A percentile compares a stretch with the other conserved stretches of the same genome.
phyloP scores from a whole-genome alignment of 1,139 yeast genomes.

The Geotrichum restrictum region DNA sequence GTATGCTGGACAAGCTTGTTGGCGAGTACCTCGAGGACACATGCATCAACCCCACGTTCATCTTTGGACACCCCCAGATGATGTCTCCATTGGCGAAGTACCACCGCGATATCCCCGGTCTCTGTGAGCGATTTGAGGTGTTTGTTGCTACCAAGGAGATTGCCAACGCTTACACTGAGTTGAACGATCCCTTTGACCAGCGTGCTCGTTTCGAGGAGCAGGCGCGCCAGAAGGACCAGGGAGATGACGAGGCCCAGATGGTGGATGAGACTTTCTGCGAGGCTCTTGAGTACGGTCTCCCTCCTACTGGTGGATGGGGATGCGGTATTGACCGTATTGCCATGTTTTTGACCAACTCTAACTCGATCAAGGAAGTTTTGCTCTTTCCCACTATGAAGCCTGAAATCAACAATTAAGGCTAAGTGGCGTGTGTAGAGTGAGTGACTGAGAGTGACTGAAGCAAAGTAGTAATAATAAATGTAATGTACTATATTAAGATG shows the following conservation, averaged over 20 bases:
- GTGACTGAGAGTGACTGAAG: not conserved
- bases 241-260: slow-evolving; percentile 98
- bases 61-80: slow-evolving; percentile 98
- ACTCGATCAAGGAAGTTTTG: slow-evolving; percentile 95
- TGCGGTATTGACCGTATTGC: slow-evolving; percentile 98
- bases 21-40: slow-evolving; percentile 86
- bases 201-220: slow-evolving; percentile 97
- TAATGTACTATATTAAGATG: too few relatives aligned
- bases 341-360: slow-evolving; percentile 95
- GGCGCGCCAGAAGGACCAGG: slow-evolving; percentile 97
- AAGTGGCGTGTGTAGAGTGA: too few relatives aligned
- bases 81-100: slow-evolving; percentile 99
- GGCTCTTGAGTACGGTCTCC: slow-evolving; percentile 96
- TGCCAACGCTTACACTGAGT: slow-evolving; percentile 96
- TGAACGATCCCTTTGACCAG: slow-evolving; percentile 98
- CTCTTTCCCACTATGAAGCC: slow-evolving; percentile 99
- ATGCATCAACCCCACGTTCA: slow-evolving; percentile 94
- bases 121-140: slow-evolving; percentile 97
- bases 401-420: slow-evolving; percentile 44
- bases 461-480: too few relatives aligned
- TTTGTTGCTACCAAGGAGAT: slow-evolving; percentile 98
- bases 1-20: slow-evolving; percentile 96
- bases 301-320: slow-evolving; percentile 99
- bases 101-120: slow-evolving; percentile 85
- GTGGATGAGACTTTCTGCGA: slow-evolving; percentile 96